phyloP scores from a whole-genome alignment of 208 protist species.

The Histomonas meleagridis region DNA sequence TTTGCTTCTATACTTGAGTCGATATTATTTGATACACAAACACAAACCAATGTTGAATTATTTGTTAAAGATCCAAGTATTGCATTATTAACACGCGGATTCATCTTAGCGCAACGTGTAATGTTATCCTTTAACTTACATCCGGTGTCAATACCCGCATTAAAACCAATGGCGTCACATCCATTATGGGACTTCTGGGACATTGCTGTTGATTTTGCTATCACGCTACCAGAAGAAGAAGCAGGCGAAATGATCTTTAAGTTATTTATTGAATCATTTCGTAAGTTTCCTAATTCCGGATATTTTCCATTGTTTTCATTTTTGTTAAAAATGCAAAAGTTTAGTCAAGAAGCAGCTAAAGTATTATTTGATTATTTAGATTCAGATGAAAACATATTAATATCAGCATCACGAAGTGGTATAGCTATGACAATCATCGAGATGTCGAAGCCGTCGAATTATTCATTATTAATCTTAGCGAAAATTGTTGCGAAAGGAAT shows the following conservation, averaged over 20 bases:
- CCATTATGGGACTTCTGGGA: not conserved
- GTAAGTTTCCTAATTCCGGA: not conserved
- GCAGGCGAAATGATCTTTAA: not conserved
- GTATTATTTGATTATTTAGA: not conserved
- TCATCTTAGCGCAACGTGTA: not conserved
- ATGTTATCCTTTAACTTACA: constrained; percentile 14
- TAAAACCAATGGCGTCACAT: not conserved
- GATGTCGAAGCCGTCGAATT: not conserved
- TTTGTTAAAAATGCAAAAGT: not conserved
- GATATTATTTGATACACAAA: constrained; percentile 24
- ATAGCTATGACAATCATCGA: not conserved
- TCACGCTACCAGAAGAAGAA: not conserved
- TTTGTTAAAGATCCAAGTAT: not conserved
- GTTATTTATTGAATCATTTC: not conserved
- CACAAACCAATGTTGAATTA: not conserved
- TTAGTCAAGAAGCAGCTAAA: not conserved
- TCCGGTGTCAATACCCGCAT: not conserved
- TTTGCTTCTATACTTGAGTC: not conserved
- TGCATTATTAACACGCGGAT: not conserved
- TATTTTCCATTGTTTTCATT: not conserved
- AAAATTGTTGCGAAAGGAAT: not conserved
- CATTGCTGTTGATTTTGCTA: not conserved
- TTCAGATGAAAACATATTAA: not conserved
- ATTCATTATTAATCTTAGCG: not conserved
- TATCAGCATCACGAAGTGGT: not conserved